phyloP scores from a whole-genome alignment of 371 early-diverging fungal species.

The Lichtheimia hyalospora region DNA sequence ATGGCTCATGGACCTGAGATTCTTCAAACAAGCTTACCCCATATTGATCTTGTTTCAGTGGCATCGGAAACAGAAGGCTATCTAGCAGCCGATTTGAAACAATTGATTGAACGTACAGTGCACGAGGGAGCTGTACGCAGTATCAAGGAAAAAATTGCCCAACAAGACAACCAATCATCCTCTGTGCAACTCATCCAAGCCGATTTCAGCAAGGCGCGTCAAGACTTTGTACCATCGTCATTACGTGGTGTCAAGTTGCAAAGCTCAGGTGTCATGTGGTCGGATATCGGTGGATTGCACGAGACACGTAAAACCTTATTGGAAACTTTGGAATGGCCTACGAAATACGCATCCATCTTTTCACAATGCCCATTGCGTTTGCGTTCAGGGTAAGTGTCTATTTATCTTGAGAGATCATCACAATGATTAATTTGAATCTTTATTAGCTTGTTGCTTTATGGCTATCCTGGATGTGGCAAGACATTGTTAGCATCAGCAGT shows the following conservation, averaged over 20 bases:
- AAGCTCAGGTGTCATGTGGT: constrained; percentile 79
- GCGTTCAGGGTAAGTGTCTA: constrained; percentile 78
- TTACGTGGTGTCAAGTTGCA: constrained; percentile 82
- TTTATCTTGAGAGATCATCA: neutral
- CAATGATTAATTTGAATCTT: neutral
- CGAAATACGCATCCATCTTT: constrained; percentile 89
- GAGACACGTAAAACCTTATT: constrained; percentile 79
- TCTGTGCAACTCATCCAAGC: constrained; percentile 43
- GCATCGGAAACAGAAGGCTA: constrained; percentile 90
- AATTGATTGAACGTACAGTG: constrained; percentile 77
- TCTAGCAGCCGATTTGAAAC: constrained; percentile 79
- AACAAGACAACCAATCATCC: neutral
- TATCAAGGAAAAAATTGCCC: constrained; percentile 30
- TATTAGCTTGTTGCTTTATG: constrained; percentile 82
- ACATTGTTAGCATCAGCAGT: constrained; percentile 95
- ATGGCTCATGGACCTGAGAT: constrained; percentile 44
- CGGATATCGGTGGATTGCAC: constrained; percentile 88
- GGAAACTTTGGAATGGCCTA: constrained; percentile 95
- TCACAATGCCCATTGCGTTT: constrained; percentile 83
- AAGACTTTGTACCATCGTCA: constrained; percentile 81
- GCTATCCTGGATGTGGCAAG: constrained; percentile 94
- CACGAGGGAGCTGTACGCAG: constrained; percentile 81
- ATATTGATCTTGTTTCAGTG: constrained; percentile 69
- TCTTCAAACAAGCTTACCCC: constrained; percentile 32
- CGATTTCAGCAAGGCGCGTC: constrained; percentile 76